These are phyloP conservation scores for Neckera pumila DNA, from an alignment of 225 moss, liverwort and hornwort genomes.

Conservation along the genomic window DNA sequence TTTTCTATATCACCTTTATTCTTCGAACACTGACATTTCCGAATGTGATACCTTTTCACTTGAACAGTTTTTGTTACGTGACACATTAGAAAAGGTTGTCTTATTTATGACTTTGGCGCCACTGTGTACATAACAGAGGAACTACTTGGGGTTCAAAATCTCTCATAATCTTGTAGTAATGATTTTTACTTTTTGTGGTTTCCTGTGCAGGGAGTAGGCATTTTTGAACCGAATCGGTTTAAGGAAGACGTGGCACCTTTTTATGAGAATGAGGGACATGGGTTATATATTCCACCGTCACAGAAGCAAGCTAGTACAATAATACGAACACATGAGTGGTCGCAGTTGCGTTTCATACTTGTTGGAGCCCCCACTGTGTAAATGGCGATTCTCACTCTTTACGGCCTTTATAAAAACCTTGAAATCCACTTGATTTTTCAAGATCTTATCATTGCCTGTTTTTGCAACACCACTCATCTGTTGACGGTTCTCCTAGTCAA, in stretches of 20 bases:
- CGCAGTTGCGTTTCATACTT: conserved; percentile 40
- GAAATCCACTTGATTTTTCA: background rate
- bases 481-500: background rate
- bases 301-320: conserved; percentile 4
- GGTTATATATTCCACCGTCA: conserved; percentile 35
- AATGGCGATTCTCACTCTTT: background rate
- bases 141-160: background rate
- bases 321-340: conserved; percentile 53
- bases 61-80: background rate
- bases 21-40: background rate
- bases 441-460: background rate
- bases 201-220: conserved; percentile 42
- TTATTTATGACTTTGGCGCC: background rate
- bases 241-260: conserved; percentile 36
- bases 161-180: background rate
- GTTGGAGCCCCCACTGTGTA: conserved; percentile 21
- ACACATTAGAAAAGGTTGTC: background rate
- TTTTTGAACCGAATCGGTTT: conserved; percentile 53
- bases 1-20: background rate
- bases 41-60: background rate
- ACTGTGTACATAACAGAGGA: background rate
- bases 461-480: background rate
- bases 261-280: conserved; percentile 57
- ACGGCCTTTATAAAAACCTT: background rate
- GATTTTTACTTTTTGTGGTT: background rate